phyloP scores from a whole-genome alignment of 2,329 filamentous ascomycete genomes.

The Fusarium virguliforme region DNA sequence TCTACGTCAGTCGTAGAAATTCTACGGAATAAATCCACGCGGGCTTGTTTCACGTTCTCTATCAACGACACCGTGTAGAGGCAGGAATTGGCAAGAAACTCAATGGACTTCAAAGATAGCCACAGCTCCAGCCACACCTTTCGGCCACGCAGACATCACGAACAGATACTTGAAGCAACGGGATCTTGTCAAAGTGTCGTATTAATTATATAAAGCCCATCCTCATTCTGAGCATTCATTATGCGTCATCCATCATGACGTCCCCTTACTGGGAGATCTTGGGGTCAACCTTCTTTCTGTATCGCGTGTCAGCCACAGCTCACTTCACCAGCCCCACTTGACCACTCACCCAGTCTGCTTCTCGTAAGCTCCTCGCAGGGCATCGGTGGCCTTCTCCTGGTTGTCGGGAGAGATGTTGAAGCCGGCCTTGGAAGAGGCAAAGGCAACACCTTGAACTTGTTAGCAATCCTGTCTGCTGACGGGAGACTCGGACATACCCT shows the following conservation, averaged over 20 bases:
- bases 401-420: slow-evolving; percentile 54
- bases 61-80: background rate
- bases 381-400: slow-evolving; percentile 60
- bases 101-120: background rate
- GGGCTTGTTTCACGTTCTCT: background rate
- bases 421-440: slow-evolving; percentile 56
- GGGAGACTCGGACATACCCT: slow-evolving; percentile 51
- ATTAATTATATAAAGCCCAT: slow-evolving; percentile 41
- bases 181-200: slow-evolving; percentile 15
- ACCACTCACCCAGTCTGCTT: slow-evolving; percentile 57
- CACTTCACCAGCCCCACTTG: background rate
- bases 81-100: background rate
- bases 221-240: slow-evolving; percentile 26
- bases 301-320: slow-evolving; percentile 22
- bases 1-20: background rate
- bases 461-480: background rate
- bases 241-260: slow-evolving; percentile 15
- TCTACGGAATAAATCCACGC: background rate
- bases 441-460: slow-evolving; percentile 50
- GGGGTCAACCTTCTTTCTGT: slow-evolving; percentile 44
- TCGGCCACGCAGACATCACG: background rate
- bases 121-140: background rate
- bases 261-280: slow-evolving; percentile 57
- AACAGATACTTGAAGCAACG: background rate
- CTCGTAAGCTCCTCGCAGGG: slow-evolving; percentile 55